phyloP scores from a whole-genome alignment of 1,284 basidiomycete genomes.

The Austropuccinia psidii region DNA sequence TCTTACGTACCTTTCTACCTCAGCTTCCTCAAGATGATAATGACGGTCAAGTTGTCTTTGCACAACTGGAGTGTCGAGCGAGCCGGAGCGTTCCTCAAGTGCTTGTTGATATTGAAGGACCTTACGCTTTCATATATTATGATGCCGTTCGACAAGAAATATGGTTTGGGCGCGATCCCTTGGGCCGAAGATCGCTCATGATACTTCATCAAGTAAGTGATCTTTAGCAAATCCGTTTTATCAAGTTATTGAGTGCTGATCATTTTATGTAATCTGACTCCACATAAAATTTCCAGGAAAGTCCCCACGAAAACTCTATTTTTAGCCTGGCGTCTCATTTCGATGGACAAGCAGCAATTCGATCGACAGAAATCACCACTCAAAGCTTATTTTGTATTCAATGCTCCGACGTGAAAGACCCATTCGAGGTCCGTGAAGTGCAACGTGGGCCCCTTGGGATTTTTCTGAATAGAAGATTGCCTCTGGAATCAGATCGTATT shows the following conservation, averaged over 20 bases:
- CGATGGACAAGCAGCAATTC: neutral
- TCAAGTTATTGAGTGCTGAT: constrained; percentile 59
- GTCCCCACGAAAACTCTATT: constrained; percentile 55
- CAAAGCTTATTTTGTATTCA: constrained; percentile 5
- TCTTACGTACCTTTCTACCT: neutral
- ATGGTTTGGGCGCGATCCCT: constrained; percentile 76
- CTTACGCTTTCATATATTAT: constrained; percentile 55
- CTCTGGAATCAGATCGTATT: neutral
- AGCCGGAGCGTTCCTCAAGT: constrained; percentile 53
- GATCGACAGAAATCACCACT: neutral
- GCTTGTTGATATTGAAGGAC: constrained; percentile 68
- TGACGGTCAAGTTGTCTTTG: constrained; percentile 65
- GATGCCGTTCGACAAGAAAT: constrained; percentile 53
- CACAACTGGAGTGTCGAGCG: constrained; percentile 51
- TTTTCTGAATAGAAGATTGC: neutral
- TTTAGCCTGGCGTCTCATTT: constrained; percentile 42
- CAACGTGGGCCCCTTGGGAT: neutral
- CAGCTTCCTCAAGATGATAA: constrained; percentile 57
- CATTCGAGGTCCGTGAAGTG: neutral
- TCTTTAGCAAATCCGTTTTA: constrained; percentile 56
- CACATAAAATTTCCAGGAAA: constrained; percentile 57
- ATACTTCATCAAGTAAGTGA: constrained; percentile 55
- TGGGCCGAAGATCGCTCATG: constrained; percentile 82
- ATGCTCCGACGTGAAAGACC: neutral
- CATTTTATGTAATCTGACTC: constrained; percentile 53